Evolutionary conservation across 2,329 filamentous ascomycete genomes (phyloP).

Genomic region (Aureobasidium melanogenum): DNA sequence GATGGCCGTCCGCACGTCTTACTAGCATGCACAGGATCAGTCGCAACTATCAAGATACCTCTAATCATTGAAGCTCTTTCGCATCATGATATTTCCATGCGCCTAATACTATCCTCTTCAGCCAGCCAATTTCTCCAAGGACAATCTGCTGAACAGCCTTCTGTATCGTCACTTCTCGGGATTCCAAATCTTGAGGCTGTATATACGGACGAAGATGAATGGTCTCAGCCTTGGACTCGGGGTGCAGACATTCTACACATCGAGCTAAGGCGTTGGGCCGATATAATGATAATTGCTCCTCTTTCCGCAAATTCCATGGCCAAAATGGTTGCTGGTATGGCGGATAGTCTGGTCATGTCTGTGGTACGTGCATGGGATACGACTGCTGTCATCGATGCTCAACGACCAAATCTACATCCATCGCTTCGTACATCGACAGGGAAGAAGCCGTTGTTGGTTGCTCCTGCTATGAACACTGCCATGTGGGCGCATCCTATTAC

Average conservation of each 20-base stretch:
- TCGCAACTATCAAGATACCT: conserved; percentile 75
- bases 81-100: conserved; percentile 59
- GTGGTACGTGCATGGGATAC: conserved; percentile 86
- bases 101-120: conserved; percentile 69
- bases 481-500: conserved; percentile 90
- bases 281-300: conserved; percentile 72
- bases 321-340: conserved; percentile 70
- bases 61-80: conserved; percentile 46
- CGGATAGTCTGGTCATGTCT: conserved; percentile 63
- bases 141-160: conserved; percentile 69
- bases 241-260: conserved; percentile 83
- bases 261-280: conserved; percentile 72
- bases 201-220: conserved; percentile 80
- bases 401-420: conserved; percentile 16
- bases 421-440: conserved; percentile 20
- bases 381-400: conserved; percentile 47
- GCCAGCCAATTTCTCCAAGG: conserved; percentile 68
- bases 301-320: conserved; percentile 78
- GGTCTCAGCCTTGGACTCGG: conserved; percentile 67
- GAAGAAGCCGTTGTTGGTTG: conserved; percentile 64
- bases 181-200: conserved; percentile 70
- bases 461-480: conserved; percentile 77
- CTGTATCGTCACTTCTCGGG: conserved; percentile 47
- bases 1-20: conserved; percentile 54
- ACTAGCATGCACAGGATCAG: conserved; percentile 60